Conservation (phyloP, 2,329 filamentous ascomycete species). For the Annulohypoxylon truncatum region DNA sequence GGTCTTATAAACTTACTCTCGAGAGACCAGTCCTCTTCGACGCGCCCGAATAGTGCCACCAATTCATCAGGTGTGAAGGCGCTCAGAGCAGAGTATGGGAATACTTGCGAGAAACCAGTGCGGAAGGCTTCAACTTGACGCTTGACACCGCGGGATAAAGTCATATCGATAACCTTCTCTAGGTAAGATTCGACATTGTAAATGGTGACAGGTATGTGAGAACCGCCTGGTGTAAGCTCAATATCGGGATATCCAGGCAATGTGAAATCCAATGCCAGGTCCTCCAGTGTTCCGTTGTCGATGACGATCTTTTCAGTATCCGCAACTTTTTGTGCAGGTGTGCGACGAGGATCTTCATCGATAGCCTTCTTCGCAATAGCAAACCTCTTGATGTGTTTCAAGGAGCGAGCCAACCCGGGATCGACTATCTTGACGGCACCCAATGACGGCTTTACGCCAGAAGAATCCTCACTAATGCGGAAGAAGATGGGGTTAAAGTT, state of each 20-base stretch:
- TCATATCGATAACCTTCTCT: slow-evolving; percentile 90
- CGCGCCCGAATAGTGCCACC: slow-evolving; percentile 91
- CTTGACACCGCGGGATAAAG: slow-evolving; percentile 87
- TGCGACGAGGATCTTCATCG: slow-evolving; percentile 75
- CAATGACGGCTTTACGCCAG: slow-evolving; percentile 80
- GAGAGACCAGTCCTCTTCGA: slow-evolving; percentile 96
- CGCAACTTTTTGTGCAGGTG: slow-evolving; percentile 75
- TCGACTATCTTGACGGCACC: slow-evolving; percentile 92
- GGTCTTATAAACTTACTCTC: slow-evolving; percentile 76
- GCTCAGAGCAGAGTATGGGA: slow-evolving; percentile 90
- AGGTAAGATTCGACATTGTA: slow-evolving; percentile 92
- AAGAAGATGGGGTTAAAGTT: slow-evolving; percentile 99
- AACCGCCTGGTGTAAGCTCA: slow-evolving; percentile 81
- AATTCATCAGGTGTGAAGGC: slow-evolving; percentile 96
- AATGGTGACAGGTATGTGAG: slow-evolving; percentile 81
- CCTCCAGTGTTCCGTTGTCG: slow-evolving; percentile 82
- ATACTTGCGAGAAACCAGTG: slow-evolving; percentile 91
- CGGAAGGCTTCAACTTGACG: slow-evolving; percentile 93
- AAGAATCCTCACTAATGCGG: slow-evolving; percentile 81
- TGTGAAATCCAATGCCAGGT: slow-evolving; percentile 93
- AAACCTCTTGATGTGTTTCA: slow-evolving; percentile 90
- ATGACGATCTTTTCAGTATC: slow-evolving; percentile 77
- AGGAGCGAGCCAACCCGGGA: slow-evolving; percentile 82
- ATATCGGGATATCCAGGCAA: slow-evolving; percentile 90
- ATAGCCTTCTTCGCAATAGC: slow-evolving; percentile 84